Conservation (phyloP, 495 filamentous ascomycete genomes). For the Pseudevernia furfuracea region DNA sequence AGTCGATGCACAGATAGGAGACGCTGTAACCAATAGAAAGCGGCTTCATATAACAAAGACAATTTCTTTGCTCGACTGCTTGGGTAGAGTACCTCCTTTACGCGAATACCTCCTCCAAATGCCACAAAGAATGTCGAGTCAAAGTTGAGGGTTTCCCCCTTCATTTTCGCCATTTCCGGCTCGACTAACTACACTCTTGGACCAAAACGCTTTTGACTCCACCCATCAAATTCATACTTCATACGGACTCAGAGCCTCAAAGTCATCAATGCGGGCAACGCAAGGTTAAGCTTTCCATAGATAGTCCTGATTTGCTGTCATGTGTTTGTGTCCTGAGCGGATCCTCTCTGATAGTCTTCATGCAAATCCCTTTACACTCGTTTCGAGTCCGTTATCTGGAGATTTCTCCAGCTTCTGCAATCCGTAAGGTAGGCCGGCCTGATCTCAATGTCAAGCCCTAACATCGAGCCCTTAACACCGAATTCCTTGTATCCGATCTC, state of each 20-base stretch:
- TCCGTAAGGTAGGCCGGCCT: too few species aligned
- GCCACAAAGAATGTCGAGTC: too few species aligned
- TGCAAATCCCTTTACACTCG: too few species aligned
- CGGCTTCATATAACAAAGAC: too few species aligned
- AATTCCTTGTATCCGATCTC: not conserved
- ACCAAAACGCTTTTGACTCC: not conserved
- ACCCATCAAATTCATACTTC: not conserved
- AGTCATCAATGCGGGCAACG: too few species aligned
- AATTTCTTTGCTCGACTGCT: not conserved
- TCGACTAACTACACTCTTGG: not conserved
- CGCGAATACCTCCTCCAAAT: too few species aligned
- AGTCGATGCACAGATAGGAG: not conserved
- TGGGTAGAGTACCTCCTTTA: not conserved
- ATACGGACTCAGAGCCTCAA: too few species aligned
- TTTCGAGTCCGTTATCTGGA: too few species aligned
- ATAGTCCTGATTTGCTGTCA: not conserved
- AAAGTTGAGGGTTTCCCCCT: not conserved
- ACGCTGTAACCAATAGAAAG: not conserved
- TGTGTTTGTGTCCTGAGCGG: not conserved
- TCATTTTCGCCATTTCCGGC: not conserved
- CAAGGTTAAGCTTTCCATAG: not conserved
- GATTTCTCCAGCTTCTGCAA: too few species aligned
- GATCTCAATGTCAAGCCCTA: not conserved
- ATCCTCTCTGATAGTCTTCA: not conserved
- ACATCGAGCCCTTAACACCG: not conserved